Evolutionary conservation across 306 rosid genomes (phyloP), one percentile per base, ranked within the genome.

Genomic region (Leucaena leucocephala): DNA sequence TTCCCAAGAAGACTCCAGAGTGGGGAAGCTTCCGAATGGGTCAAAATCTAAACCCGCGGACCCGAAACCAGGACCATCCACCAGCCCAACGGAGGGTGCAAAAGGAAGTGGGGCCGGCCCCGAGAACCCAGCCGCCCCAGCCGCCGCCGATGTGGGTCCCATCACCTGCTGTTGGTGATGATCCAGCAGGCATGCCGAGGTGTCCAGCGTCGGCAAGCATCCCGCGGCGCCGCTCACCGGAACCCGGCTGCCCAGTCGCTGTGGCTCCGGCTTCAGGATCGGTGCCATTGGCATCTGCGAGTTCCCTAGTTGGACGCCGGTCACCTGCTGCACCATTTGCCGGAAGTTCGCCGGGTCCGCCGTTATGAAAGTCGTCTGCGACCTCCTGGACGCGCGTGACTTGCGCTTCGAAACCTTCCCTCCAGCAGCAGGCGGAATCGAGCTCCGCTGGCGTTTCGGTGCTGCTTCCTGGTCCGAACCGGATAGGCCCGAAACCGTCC

Each of bases 1-100:
- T 84, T 95, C 91, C 99, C 98, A 91, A 10, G 99, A 91, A 13
- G 99, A 94, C 57, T 95, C 99, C 2, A 95, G 82, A n/a, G 99
- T 95, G 19, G 99, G 99, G 82, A 91, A 95, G 82, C 86, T 86
- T 5, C 95, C 70, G 63, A 80, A 91, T 4, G 88, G 74, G 42
- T 91, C 97, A 84, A 91, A 95, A 80, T 89, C 98, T 5, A 87
- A 86, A 12, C 87, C 93, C 4, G 79, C 85, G 8, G 84, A 75
- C 10, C 71, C 57, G 27, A 82, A 44, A 36, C 82, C 68, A 46
- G 80, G 46, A 39, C 79, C 80, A 4, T 84, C 84, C 0, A 76
- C 71, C 0, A 77, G 38, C 7, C 45, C 85, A 45, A 39, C 33
- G 14, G 44, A 22, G 73, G 76, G 65, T 1, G 78, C 81, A 10